These are phyloP conservation scores for Lactarius hengduanensis DNA, from an alignment of 768 basidiomycete genomes.

Conservation along the genomic window DNA sequence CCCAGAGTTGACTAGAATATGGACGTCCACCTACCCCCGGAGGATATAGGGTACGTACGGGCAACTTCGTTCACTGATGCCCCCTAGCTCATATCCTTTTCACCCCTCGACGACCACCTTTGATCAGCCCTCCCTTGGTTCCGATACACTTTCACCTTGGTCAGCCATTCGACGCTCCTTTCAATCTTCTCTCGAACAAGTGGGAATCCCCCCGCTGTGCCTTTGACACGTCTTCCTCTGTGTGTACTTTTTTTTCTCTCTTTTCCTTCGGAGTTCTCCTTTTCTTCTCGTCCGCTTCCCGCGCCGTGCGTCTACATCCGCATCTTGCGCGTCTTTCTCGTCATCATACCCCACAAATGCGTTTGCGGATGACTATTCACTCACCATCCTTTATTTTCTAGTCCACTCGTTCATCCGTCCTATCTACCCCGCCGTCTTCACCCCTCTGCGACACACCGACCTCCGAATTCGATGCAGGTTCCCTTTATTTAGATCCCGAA, in stretches of 20 bases:
- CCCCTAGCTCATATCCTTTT: conserved; percentile 14
- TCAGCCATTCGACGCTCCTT: not conserved
- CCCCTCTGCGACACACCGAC: conserved; percentile 8
- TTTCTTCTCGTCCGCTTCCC: not conserved
- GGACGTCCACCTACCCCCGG: conserved; percentile 15
- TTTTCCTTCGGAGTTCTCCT: not conserved
- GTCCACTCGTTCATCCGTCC: conserved; percentile 6
- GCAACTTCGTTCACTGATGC: not conserved
- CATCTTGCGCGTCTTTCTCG: conserved; percentile 8
- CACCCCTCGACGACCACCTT: not conserved
- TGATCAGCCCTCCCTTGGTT: conserved; percentile 7
- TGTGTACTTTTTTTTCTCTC: conserved; percentile 3
- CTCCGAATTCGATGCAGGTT: conserved; percentile 12
- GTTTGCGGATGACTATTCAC: conserved; percentile 7
- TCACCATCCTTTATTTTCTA: conserved; percentile 5
- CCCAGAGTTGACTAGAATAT: conserved; percentile 11
- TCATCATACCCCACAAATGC: not conserved
- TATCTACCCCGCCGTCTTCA: conserved; percentile 10
- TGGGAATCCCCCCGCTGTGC: conserved; percentile 3
- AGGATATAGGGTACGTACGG: conserved; percentile 18
- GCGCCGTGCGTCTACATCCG: not conserved
- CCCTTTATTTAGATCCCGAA: conserved; percentile 1
- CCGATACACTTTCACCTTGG: not conserved
- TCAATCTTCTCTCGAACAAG: not conserved
- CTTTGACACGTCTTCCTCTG: not conserved